Conservation (phyloP, 371 early-diverging fungal genomes). For the Capniomyces stellatus region DNA sequence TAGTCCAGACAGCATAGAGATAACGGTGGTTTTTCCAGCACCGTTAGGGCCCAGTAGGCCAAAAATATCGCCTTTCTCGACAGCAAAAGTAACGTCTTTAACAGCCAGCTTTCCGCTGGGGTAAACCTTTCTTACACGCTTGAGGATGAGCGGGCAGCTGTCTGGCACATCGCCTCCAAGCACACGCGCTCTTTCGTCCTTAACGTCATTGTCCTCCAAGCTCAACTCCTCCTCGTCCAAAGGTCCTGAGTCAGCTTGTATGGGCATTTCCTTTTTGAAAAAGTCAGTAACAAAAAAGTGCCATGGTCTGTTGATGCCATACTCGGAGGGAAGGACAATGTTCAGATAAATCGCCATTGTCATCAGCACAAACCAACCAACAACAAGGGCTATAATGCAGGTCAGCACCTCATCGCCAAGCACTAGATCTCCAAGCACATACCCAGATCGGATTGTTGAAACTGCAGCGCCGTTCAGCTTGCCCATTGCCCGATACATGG, state of each 20-base stretch:
- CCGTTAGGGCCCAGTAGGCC: constrained; percentile 44
- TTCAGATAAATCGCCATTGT: constrained; percentile 31
- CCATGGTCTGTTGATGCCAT: constrained; percentile 43
- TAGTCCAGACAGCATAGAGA: constrained; percentile 45
- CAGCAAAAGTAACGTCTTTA: constrained; percentile 44
- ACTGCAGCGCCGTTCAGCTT: constrained; percentile 28
- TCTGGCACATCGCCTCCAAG: constrained; percentile 12
- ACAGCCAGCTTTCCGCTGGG: constrained; percentile 38
- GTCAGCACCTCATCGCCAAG: constrained; percentile 30
- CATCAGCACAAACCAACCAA: constrained; percentile 30
- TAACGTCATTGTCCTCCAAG: constrained; percentile 41
- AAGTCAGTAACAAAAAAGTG: constrained; percentile 36
- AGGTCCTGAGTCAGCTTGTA: not conserved
- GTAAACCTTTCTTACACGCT: constrained; percentile 41
- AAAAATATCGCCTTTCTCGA: constrained; percentile 36
- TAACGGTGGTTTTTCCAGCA: constrained; percentile 37
- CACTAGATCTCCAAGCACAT: constrained; percentile 23
- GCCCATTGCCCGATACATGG: constrained; percentile 38
- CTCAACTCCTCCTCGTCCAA: constrained; percentile 15
- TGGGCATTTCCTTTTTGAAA: constrained; percentile 9
- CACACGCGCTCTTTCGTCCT: constrained; percentile 32
- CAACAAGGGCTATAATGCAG: constrained; percentile 29
- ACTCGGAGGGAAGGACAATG: constrained; percentile 37
- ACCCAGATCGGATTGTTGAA: constrained; percentile 13
- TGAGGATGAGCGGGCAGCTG: constrained; percentile 31